Base-by-base conservation (phyloP, 2,329 filamentous ascomycete species). In the Ceratocystis variospora region DNA sequence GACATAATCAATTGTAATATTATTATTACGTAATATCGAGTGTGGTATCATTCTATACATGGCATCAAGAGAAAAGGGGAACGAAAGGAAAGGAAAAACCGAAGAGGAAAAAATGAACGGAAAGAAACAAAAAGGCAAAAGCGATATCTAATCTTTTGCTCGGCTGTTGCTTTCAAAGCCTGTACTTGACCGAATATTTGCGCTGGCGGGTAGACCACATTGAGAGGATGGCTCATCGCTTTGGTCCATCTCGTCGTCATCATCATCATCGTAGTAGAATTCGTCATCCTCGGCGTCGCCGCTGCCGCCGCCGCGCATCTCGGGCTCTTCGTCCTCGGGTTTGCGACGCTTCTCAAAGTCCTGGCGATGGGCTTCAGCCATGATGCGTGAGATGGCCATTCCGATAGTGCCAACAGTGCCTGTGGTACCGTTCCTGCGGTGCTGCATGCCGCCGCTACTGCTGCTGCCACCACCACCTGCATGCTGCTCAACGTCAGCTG, bases 341-440 rank as follows among this genome's bases (percentile, higher is more conserved):
- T 73, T 76, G 69, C 84, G 81, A 74, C 84, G 88, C 77, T 94
- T 88, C 76, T 95, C 89, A 74, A 96, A 97, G 76, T 97, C 93
- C 74, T 96, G 88, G 68, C 84, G 87, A 74, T 97, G 94, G 5
- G 93, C 93, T 68, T 87, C 82, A 3, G 90, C 88, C 70, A 96
- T 80, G n/a, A 91, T 85, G 15, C 81, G 84, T 4, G 79, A 78
- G 66, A 85, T 79, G 0, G 76, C 75, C 19, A 75, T 76, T 5
- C 70, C 64, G 0, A 74, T 71, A 10, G 55, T 59, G 25, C 55
- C 55, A 25, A 59, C 55, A 19, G 55, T 33, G 55, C 55, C 55
- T 8, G 55, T 59, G 22, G 76, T 74, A 0, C 75, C 55, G 33
- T 53, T 45, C 61, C 63, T 61, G 57, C 66, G 59, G 28, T 64